Evolutionary conservation across 768 basidiomycete species (phyloP), one percentile per base, ranked within the genome.

Genomic region (Termitomyces eurrhizus): DNA sequence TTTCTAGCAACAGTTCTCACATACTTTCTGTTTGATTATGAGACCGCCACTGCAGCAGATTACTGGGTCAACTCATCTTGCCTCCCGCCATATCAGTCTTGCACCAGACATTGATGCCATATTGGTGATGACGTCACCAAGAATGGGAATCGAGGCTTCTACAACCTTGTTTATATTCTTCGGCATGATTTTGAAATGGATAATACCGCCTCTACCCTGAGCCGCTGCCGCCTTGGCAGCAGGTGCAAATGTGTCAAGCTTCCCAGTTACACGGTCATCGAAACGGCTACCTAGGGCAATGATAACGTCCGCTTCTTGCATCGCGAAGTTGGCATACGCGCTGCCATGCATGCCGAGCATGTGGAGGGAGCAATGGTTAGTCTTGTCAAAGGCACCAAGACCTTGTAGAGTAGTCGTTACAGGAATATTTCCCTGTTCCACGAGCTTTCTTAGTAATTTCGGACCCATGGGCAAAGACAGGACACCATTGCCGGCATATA

Each of bases 311-410:
- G 97, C 97, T 53, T 92, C 79, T 76, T 99, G 97, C 85, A 99
- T 98, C 4, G 96, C 96, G 46, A 97, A 77, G 77, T 99, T 99
- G 67, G 97, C 97, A 68, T 98, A 98, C 5, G 95, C 94, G 33
- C 87, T 87, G 5, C 97, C 97, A 78, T 98, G 97, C 97, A 98
- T 98, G 60, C 96, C 96, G 58, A 99, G 85, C 96, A 98, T 98
- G 74, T 98, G 95, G 70, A 99, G 76, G 64, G 89, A 89, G 74
- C 82, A 85, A 39, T 88, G 85, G 73, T 93, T 83, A 55, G 82
- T 84, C 80, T 99, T 97, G 75, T 98, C 95, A 70, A 92, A 99
- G 2, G 91, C 89, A 62, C 97, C 97, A 49, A 99, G 87, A 58
- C 96, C 97, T 69, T 96, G 95, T 12, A 99, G 77, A 45, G 96